A percentile compares a stretch with the other conserved stretches of the same genome.
Evolutionary conservation across 1,284 basidiomycete species (phyloP).

Genomic region (Fomitopsis pinicola): DNA sequence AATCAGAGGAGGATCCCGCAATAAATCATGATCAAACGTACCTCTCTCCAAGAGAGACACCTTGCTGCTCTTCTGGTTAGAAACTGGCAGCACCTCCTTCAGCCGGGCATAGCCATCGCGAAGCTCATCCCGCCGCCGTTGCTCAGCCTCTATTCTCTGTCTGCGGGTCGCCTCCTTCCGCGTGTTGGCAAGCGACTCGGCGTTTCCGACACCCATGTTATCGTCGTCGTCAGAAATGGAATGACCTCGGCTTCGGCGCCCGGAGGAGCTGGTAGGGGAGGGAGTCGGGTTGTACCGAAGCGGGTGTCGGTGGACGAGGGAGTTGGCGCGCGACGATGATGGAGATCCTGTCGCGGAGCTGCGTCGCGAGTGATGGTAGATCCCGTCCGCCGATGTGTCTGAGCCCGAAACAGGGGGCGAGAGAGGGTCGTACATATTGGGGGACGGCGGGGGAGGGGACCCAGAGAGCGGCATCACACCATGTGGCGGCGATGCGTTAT

Average conservation of each 20-base stretch:
- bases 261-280: conserved; percentile 68
- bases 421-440: conserved; percentile 74
- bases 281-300: conserved; percentile 73
- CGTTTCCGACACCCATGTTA: conserved; percentile 56
- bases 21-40: conserved; percentile 31
- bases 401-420: conserved; percentile 81
- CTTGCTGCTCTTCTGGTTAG: conserved; percentile 87
- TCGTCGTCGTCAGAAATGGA: conserved; percentile 79
- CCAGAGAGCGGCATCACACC: conserved; percentile 45
- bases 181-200: conserved; percentile 68
- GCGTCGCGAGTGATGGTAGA: conserved; percentile 70
- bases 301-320: conserved; percentile 65
- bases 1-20: conserved; percentile 2
- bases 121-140: conserved; percentile 81
- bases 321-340: conserved; percentile 66
- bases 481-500: conserved; percentile 46
- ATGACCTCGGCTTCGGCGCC: conserved; percentile 58
- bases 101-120: conserved; percentile 84
- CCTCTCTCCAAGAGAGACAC: conserved; percentile 84
- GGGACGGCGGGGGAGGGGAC: conserved; percentile 69
- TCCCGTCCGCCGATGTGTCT: conserved; percentile 75
- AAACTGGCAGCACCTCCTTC: conserved; percentile 79
- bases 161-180: conserved; percentile 78
- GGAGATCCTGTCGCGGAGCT: conserved; percentile 73
- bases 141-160: conserved; percentile 83